phyloP scores from a whole-genome alignment of 768 basidiomycete genomes.

The Ramaria rubella region DNA sequence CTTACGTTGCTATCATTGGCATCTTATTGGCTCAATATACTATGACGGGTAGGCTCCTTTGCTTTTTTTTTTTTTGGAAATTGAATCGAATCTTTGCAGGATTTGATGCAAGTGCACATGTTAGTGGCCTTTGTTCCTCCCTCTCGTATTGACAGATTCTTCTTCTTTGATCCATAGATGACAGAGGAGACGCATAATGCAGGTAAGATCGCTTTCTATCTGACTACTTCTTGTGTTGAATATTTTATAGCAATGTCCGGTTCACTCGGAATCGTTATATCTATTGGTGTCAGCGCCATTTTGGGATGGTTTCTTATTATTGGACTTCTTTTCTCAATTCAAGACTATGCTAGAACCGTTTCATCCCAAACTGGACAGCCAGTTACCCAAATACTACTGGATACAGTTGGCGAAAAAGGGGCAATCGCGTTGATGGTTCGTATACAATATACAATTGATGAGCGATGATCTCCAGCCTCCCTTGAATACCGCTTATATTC shows the following conservation, averaged over 20 bases:
- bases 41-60: slow-evolving; percentile 44
- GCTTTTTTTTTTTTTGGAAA: not conserved
- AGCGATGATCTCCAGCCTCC: not conserved
- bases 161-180: slow-evolving; percentile 39
- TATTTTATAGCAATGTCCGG: slow-evolving; percentile 44
- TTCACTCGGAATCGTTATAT: slow-evolving; percentile 60
- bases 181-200: slow-evolving; percentile 73
- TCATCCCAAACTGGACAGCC: slow-evolving; percentile 54
- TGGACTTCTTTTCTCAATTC: slow-evolving; percentile 70
- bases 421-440: slow-evolving; percentile 67
- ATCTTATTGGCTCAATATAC: slow-evolving; percentile 76
- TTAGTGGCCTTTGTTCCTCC: slow-evolving; percentile 23
- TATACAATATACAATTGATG: not conserved
- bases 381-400: slow-evolving; percentile 72
- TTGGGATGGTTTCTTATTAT: slow-evolving; percentile 73
- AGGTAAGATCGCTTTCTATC: slow-evolving; percentile 15
- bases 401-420: slow-evolving; percentile 66
- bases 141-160: not conserved
- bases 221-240: not conserved
- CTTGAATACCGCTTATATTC: not conserved
- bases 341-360: slow-evolving; percentile 55
- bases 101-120: slow-evolving; percentile 70
- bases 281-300: slow-evolving; percentile 64
- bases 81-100: slow-evolving; percentile 31
- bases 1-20: slow-evolving; percentile 66